Evolutionary conservation across 129 eudicot species (phyloP), one percentile per base, ranked within the genome.

Genomic region (Gnaphalium uliginosum): DNA sequence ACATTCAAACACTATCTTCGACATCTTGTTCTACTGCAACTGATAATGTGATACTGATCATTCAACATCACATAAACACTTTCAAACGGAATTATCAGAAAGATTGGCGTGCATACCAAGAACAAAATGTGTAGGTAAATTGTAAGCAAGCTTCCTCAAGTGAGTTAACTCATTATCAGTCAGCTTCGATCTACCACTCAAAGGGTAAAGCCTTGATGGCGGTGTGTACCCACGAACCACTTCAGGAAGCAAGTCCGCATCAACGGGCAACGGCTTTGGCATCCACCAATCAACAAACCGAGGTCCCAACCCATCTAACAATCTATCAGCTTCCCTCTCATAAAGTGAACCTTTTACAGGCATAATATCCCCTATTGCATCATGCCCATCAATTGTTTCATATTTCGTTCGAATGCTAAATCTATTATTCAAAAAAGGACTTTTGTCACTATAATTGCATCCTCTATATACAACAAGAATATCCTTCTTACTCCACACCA

Each of bases 201-300:
- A 86, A 27, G 89, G 99, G 75, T 89, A 85, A 76, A 79, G 88
- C 80, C 99, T 85, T 73, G 85, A 79, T 70, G 99, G 99, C 53
- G 90, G 87, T 74, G 53, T 84, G 62, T 74, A 95, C 81, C 95
- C 99, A 30, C 84, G 84, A 80, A 89, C 87, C 71, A 79, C 66
- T 81, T 86, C 99, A 2, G 96, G 94, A 83, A 95, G 99, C 79
- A 91, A 69, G 65, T 95, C 99, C 7, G 90, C 99, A 78, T 95
- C 96, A 15, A 95, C 92, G 0, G 99, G 99, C 81, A 95, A 81
- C 54, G 99, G 99, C 84, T 91, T 95, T 74, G 82, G 94, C 87
- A 86, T 81, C 99, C 99, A 95, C 99, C 99, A 95, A 82, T 95
- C 99, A 79, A 84, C 61, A 79, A 81, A 95, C 25, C 97, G 96